Base-by-base conservation (phyloP, 73 alveolate species). In the Urostyla sp. region DNA sequence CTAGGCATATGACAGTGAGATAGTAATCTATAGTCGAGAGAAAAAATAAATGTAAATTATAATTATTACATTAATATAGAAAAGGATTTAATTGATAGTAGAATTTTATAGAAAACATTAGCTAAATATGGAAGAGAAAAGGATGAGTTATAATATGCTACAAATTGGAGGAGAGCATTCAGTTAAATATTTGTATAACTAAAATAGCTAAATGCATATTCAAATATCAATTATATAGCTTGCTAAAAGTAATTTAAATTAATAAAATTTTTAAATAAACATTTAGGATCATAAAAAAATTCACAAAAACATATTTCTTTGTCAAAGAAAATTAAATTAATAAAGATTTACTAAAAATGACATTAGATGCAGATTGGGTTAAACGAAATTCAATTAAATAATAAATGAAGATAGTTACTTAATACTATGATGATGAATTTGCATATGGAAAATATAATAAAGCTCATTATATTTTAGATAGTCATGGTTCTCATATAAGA, bases 81-180 rank as follows among this genome's bases (percentile, higher is more conserved):
- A n/a, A n/a, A n/a, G n/a, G n/a, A n/a, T n/a, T n/a, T n/a, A 40
- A 16, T 40, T 40, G 20, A 40, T 11, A 40, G 52, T 40, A 40
- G 15, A 40, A 16, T 10, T 59, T 35, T 13, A 59, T 34, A 59
- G 31, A 21, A 59, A 59, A n/a, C 60, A 59, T 7, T 37, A 13
- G 18, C 59, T 59, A 16, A 31, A 11, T 6, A 24, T 69, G 21
- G 83, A 51, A 1, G 74, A 51, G 74, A 35, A 20, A 77, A 46
- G 46, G 88, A 77, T 45, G 88, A 77, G 21, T 45, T 77, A 0
- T 79, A 77, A 43, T 77, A 58, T 37, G 88, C 88, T 28, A 77
- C 80, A 2, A 77, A 59, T 44, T 77, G 88, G 88, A 45, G 66
- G 16, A 57, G 88, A 59, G 88, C 88, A 0, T 57, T 58, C 36